Evolutionary conservation across 345 rosid genomes (phyloP), one percentile per base, ranked within the genome.

Genomic region (Citrus sp.): DNA sequence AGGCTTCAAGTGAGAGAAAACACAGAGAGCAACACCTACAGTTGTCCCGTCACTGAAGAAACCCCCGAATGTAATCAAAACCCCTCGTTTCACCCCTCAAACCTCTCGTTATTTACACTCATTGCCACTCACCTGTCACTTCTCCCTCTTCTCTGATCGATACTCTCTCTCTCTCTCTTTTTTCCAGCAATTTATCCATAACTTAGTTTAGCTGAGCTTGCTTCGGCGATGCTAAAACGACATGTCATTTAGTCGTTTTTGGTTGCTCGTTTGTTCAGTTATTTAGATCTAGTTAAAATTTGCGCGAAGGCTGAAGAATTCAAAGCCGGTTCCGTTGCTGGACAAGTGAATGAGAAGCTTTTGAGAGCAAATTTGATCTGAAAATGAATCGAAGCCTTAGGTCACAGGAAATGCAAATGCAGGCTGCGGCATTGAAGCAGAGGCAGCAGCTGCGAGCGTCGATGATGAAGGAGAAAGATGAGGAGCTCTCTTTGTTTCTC

Each of bases 301-400:
- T 37, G 37, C 27, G 16, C 70, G 1, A 21, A 22, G 51, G 18
- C 51, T 46, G 51, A 46, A 46, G 18, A 46, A 46, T 13, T 46
- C 51, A 46, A 12, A 46, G 51, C 51, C 5, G 51, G 51, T 46
- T 46, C 28, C 22, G 38, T 49, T 73, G 78, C 61, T 46, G 77
- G 24, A 76, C 63, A 70, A 78, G 87, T 86, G 80, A 82, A 82
- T 75, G 82, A 61, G 80, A 84, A 87, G 89, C 77, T 82, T 70
- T 68, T 67, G 25, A 12, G 66, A 69, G 27, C 60, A 68, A 37
- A 70, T 66, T 81, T 81, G 85, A 82, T 85, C 82, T 67, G 79
- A 61, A 32, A 32, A 64, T 92, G 99, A 96, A 94, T 89, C 95
- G 99, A 59, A 92, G 98, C 85, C 93, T 92, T 89, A 94, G 97